Evolutionary conservation across 768 basidiomycete genomes (phyloP).

Genomic region (Hydnomerulius pinastri): DNA sequence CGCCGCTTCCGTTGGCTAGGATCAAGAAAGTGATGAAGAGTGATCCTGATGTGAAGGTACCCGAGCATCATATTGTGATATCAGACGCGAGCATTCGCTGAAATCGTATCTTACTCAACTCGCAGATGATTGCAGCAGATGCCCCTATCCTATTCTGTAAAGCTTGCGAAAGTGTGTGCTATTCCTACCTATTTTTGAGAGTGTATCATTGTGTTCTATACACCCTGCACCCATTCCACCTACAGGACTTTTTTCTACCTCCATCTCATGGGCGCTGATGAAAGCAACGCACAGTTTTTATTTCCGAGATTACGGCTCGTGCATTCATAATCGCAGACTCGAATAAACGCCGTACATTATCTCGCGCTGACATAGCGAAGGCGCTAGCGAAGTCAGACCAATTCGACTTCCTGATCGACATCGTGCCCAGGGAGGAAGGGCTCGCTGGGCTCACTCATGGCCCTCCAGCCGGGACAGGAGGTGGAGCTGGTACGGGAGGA

Average conservation of each 20-base stretch:
- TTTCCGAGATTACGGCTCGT: conserved; percentile 93
- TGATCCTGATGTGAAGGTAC: conserved; percentile 93
- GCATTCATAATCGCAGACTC: conserved; percentile 96
- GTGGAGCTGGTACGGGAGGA: conserved; percentile 8
- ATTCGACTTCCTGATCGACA: conserved; percentile 97
- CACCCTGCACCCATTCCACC: neutral
- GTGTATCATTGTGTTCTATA: neutral
- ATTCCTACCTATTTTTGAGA: neutral
- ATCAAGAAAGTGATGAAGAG: conserved; percentile 99
- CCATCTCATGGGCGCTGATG: conserved; percentile 1
- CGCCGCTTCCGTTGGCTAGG: conserved; percentile 87
- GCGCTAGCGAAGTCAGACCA: conserved; percentile 92
- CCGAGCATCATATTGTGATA: conserved; percentile 22
- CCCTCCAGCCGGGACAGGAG: neutral
- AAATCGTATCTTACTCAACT: neutral
- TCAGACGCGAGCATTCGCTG: conserved; percentile 2
- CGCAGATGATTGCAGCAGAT: conserved; percentile 97
- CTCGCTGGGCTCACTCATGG: conserved; percentile 24
- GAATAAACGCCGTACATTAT: conserved; percentile 94
- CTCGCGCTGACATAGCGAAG: conserved; percentile 90
- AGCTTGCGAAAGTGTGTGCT: conserved; percentile 90
- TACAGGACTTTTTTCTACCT: neutral
- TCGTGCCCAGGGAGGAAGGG: conserved; percentile 83
- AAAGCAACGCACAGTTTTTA: conserved; percentile 70
- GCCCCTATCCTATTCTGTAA: conserved; percentile 97